Base-by-base conservation (phyloP, 495 filamentous ascomycete species). In the Lasiosphaeria ovina region DNA sequence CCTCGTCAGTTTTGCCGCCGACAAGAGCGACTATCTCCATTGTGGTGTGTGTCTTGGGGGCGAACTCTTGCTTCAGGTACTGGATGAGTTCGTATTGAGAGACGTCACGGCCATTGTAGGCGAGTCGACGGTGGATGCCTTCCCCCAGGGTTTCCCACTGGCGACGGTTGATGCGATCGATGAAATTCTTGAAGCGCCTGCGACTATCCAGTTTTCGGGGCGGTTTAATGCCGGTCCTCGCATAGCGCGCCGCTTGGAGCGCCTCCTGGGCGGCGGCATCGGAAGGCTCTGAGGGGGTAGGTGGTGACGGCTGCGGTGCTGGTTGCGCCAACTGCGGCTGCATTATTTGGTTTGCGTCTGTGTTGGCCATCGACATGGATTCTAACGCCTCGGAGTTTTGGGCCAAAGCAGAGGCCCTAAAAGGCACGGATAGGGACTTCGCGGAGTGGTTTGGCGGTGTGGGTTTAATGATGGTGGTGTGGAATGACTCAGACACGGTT, bases 91-190 rank as follows among this genome's bases (percentile, higher is more conserved):
- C 61, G 36, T 65, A 68, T 6, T 66, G 54, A 3, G 62, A 62
- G 14, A 61, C 52, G n/a, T 61, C 56, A 51, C 67, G 61, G 47
- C 64, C 56, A 35, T 70, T 69, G 62, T 64, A 71, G n/a, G 49
- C 44, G 17, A 70, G 31, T 42, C 50, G 55, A 1, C 53, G 59
- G 14, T 64, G 58, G 36, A 70, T 57, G 11, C 57, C 16, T 10
- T 60, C 60, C 31, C 52, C 36, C 6, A 67, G 33, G 12, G 56
- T 49, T 4, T 44, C 38, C 65, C 65, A 67, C 35, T 67, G 62
- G 11, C 59, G 65, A 2, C 57, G 48, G 56, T 62, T 65, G 31
- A 67, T 65, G 17, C 62, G 62, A 11, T 62, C 51, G 47, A 67
- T 57, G 16, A 67, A 62, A n/a, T 42, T 11, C 24, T 55, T 53